phyloP scores from a whole-genome alignment of 495 filamentous ascomycete species.

The Podospora australis region DNA sequence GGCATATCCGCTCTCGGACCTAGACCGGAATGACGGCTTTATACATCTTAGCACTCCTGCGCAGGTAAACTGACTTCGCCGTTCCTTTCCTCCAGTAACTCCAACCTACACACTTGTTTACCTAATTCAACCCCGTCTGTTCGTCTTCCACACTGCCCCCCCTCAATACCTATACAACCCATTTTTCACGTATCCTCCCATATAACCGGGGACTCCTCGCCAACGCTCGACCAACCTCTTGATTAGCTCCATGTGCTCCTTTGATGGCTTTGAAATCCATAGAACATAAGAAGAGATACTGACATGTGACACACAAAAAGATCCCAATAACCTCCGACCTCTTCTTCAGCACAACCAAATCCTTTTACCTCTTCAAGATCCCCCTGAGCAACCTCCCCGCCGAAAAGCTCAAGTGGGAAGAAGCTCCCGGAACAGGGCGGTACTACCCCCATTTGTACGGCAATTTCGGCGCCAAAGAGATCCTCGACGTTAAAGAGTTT shows the following conservation, averaged over 20 bases:
- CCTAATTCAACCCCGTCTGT: not conserved
- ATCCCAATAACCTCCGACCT: constrained; percentile 42
- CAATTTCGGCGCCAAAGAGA: constrained; percentile 39
- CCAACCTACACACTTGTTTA: no score
- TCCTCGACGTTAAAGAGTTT: constrained; percentile 27
- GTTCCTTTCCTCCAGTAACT: no score
- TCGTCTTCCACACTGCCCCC: no score
- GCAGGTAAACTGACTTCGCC: constrained; percentile 30
- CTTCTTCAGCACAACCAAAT: constrained; percentile 33
- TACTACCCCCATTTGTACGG: constrained; percentile 43
- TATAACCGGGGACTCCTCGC: not conserved
- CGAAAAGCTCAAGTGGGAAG: constrained; percentile 37
- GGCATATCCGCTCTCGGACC: constrained; percentile 41
- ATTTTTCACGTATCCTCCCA: not conserved
- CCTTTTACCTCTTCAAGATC: constrained; percentile 40
- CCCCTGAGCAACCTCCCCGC: constrained; percentile 20
- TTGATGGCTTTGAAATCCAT: not conserved
- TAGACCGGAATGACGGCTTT: constrained; percentile 48
- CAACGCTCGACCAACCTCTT: no score
- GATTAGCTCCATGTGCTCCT: not conserved
- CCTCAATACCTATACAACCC: not conserved
- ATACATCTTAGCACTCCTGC: constrained; percentile 43
- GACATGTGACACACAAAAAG: constrained; percentile 19
- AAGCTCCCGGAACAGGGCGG: constrained; percentile 21
- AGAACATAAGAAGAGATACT: not conserved